Evolutionary conservation across 2,329 filamentous ascomycete species (phyloP).

Genomic region (Ophiostoma sp.): DNA sequence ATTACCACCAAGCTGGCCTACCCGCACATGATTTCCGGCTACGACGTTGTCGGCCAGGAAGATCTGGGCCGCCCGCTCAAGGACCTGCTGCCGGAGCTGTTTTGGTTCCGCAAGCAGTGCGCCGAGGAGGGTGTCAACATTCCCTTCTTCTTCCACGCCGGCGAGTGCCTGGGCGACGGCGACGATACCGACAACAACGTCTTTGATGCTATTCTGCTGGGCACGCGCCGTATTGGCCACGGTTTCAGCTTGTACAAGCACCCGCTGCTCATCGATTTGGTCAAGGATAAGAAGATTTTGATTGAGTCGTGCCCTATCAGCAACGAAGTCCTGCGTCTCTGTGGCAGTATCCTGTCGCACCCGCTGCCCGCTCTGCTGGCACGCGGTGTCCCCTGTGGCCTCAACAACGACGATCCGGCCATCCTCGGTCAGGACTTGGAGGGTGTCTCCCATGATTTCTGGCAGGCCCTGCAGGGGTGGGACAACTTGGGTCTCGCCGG

Average conservation of each 20-base stretch:
- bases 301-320: conserved; percentile 89
- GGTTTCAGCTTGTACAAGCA: conserved; percentile 89
- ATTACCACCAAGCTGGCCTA: conserved; percentile 77
- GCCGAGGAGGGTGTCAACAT: conserved; percentile 74
- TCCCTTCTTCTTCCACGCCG: conserved; percentile 95
- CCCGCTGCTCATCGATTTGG: conserved; percentile 81
- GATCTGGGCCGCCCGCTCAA: conserved; percentile 73
- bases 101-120: conserved; percentile 92
- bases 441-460: conserved; percentile 90
- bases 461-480: conserved; percentile 89
- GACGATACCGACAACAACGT: conserved; percentile 76
- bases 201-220: conserved; percentile 84
- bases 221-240: conserved; percentile 85
- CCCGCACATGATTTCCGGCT: conserved; percentile 79
- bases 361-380: conserved; percentile 81
- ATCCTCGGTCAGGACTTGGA: conserved; percentile 81
- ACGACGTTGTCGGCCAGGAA: conserved; percentile 88
- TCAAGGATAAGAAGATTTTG: conserved; percentile 84
- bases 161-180: conserved; percentile 77
- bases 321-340: conserved; percentile 62
- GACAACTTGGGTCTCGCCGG: conserved; percentile 88
- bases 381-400: conserved; percentile 76
- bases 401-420: conserved; percentile 86
- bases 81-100: conserved; percentile 78
- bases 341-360: conserved; percentile 34